These are phyloP conservation scores for Dryas drummondii DNA, from an alignment of 306 rosid species.

Conservation along the genomic window DNA sequence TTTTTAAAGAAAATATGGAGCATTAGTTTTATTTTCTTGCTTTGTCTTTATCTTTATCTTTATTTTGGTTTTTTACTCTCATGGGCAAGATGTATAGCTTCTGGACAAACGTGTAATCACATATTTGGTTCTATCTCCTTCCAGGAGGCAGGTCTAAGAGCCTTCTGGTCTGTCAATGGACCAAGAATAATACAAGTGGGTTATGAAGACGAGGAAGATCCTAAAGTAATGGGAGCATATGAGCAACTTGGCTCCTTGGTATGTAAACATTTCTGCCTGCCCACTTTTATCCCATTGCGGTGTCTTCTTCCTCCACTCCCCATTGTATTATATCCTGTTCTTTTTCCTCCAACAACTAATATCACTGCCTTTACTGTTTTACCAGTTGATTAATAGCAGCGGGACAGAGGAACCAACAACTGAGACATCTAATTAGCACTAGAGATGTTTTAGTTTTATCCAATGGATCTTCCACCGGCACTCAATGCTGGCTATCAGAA, in stretches of 20 bases:
- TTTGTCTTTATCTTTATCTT: neutral
- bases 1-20: neutral
- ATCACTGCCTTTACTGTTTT: constrained; percentile 22
- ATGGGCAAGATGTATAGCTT: neutral
- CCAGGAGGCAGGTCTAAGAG: constrained; percentile 91
- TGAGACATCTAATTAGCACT: constrained; percentile 37
- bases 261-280: constrained; percentile 20
- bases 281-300: neutral
- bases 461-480: neutral
- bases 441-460: neutral
- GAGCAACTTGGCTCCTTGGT: constrained; percentile 95
- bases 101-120: neutral
- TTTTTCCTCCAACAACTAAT: constrained; percentile 9
- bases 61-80: neutral
- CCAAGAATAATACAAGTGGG: constrained; percentile 87
- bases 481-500: neutral
- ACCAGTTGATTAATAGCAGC: constrained; percentile 66
- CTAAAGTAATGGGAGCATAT: constrained; percentile 83
- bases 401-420: constrained; percentile 48
- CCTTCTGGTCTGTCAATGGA: constrained; percentile 94
- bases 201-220: constrained; percentile 85
- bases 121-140: constrained; percentile 4
- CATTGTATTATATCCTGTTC: neutral
- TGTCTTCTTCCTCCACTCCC: constrained; percentile 12
- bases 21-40: neutral